Base-by-base conservation (phyloP, 768 basidiomycete species). In the Mycena rosella region DNA sequence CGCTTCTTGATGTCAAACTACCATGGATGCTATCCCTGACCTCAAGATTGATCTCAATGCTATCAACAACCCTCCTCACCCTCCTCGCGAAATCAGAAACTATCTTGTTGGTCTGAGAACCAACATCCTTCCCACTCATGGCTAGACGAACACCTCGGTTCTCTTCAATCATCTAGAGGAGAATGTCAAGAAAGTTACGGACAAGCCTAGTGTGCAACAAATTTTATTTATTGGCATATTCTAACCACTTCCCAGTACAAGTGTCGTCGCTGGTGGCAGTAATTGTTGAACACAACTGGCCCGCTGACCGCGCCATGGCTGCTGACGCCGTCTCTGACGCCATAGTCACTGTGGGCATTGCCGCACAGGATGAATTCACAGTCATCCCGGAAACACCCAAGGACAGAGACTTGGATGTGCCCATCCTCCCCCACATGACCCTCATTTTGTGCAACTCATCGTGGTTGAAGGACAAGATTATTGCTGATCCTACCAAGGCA, bases 201-300 rank as follows among this genome's bases (percentile, higher is more conserved):
- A 61, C 29, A 61, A 61, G 32, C 60, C 60, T 2, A 53, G 60
- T 61, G 36, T 40, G 60, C 9, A 24, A 59, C 22, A 9, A 15
- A 22, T 1, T n/a, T 29, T 5, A 52, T 14, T 17, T 15, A 14
- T 47, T 59, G 30, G 6, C 18, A 9, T 61, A 5, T 32, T 30
- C 40, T 61, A 6, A 52, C 40, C 34, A 29, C 20, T 13, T 2
- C n/a, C 34, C 9, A 1, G 24, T 24, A 2, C n/a, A 52, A 63
- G 62, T 63, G 62, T 63, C 62, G 9, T 63, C 62, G 3, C 24
- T 63, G 1, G 52, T 30, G 1, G 62, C 62, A 45, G 52, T 63
- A 0, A 55, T 55, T 18, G n/a, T 63, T n/a, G 52, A 42, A 45
- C 52, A 44, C 0, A 53, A 63, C 45, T 42, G 62, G 8, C 62